Conservation (phyloP, 2,329 filamentous ascomycete genomes). For the Pseudodiploospora longispora region DNA sequence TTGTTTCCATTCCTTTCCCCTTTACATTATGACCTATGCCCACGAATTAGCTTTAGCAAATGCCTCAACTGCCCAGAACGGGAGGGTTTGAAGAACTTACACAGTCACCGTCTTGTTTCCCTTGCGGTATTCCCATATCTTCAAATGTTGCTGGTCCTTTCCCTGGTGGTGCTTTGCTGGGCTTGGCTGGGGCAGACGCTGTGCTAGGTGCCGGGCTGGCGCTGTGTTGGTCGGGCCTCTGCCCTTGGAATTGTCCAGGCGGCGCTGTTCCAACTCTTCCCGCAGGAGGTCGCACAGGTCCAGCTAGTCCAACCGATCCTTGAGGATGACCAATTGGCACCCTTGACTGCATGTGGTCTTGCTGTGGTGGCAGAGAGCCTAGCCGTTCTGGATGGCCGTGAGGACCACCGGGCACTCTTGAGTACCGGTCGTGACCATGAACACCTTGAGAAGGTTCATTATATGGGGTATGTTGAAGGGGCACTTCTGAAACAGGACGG, state of each 20-base stretch:
- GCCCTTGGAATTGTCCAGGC: constrained; percentile 17
- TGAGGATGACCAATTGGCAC: constrained; percentile 13
- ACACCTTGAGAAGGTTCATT: constrained; percentile 3
- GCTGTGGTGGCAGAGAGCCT: constrained; percentile 21
- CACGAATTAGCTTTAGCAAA: no score
- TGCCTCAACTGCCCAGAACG: no score
- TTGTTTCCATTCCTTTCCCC: no score
- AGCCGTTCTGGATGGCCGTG: constrained; percentile 20
- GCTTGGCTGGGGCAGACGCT: constrained; percentile 25
- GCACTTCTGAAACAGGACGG: constrained; percentile 13
- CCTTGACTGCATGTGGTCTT: constrained; percentile 15
- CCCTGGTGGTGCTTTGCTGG: constrained; percentile 31
- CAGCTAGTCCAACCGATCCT: constrained; percentile 1
- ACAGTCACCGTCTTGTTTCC: constrained; percentile 81
- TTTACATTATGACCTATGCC: no score
- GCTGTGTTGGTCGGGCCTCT: constrained; percentile 11
- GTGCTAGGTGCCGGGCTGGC: constrained; percentile 19
- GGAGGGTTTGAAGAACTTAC: constrained; percentile 46
- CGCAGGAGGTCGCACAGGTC: constrained; percentile 16
- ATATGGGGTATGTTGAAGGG: constrained; percentile 10
- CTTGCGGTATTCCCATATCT: constrained; percentile 89
- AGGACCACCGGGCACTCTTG: constrained; percentile 20
- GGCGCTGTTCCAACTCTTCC: constrained; percentile 31
- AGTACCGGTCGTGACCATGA: constrained; percentile 20
- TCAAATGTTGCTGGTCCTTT: constrained; percentile 94